Conservation (phyloP, 139 green algal species). For the Diplosphaera chodatii region DNA sequence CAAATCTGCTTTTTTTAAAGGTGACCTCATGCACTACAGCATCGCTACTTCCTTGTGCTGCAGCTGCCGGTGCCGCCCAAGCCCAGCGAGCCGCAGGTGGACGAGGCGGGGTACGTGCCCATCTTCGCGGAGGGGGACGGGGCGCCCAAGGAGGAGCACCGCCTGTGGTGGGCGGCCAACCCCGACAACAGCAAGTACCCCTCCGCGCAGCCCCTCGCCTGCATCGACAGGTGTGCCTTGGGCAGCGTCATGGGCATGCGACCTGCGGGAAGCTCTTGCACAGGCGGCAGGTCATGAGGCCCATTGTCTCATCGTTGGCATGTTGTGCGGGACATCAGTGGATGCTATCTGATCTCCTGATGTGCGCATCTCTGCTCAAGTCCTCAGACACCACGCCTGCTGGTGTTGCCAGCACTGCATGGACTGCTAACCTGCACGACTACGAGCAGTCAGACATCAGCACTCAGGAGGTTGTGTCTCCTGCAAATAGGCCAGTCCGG, state of each 20-base stretch:
- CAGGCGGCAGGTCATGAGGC: no score
- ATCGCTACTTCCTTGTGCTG: no score
- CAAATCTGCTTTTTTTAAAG: no score
- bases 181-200: constrained; percentile 16
- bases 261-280: not conserved
- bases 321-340: no score
- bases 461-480: not conserved
- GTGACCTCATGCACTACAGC: no score
- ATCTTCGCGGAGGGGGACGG: not conserved
- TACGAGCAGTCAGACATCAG: not conserved
- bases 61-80: no score
- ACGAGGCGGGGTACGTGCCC: not conserved
- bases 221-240: constrained; percentile 12
- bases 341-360: no score
- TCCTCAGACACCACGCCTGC: no score
- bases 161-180: constrained; percentile 15
- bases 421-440: not conserved
- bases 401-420: no score
- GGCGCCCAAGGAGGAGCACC: not conserved
- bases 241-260: no score
- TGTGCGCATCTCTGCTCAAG: no score
- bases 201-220: constrained; percentile 7
- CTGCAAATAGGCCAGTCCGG: constrained; percentile 12
- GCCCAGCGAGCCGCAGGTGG: not conserved
- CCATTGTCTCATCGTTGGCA: no score